Conservation (phyloP, 208 protist species). For the Leishmania major region DNA sequence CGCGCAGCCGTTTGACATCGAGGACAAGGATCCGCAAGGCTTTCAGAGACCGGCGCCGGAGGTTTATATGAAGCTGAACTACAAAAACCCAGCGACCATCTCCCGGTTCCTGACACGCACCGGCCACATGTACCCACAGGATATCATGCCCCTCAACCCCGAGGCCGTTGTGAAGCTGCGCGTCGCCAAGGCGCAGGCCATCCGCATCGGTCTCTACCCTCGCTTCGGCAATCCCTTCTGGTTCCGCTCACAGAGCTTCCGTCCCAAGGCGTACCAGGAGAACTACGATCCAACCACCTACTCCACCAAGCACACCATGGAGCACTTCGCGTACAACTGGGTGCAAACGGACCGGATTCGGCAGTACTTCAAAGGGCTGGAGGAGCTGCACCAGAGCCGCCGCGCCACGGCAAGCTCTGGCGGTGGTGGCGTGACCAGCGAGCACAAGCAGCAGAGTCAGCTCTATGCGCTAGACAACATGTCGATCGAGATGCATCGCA, state of each 20-base stretch:
- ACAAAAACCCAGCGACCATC: constrained; percentile 92
- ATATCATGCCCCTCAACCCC: constrained; percentile 85
- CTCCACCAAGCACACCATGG: constrained; percentile 90
- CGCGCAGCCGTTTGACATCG: constrained; percentile 88
- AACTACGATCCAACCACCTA: constrained; percentile 90
- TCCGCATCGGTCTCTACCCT: constrained; percentile 88
- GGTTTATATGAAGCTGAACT: constrained; percentile 94
- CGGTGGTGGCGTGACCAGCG: constrained; percentile 55
- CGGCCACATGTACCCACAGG: constrained; percentile 88
- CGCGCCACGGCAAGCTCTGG: constrained; percentile 40
- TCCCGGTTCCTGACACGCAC: constrained; percentile 88
- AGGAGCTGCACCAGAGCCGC: constrained; percentile 49
- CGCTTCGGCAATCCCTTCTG: constrained; percentile 92
- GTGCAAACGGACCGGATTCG: constrained; percentile 87
- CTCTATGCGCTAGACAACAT: constrained; percentile 68
- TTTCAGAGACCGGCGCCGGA: constrained; percentile 77
- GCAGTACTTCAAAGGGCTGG: constrained; percentile 79
- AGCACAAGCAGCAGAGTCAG: constrained; percentile 80
- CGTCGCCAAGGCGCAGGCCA: constrained; percentile 82
- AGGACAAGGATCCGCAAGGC: constrained; percentile 84
- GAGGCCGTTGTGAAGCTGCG: constrained; percentile 85
- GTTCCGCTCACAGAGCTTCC: constrained; percentile 82
- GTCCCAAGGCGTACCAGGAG: constrained; percentile 87
- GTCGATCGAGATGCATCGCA: constrained; percentile 63
- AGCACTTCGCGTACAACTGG: constrained; percentile 92